Evolutionary conservation across 441 rosid genomes (phyloP).

Genomic region (Aleurites moluccanus): DNA sequence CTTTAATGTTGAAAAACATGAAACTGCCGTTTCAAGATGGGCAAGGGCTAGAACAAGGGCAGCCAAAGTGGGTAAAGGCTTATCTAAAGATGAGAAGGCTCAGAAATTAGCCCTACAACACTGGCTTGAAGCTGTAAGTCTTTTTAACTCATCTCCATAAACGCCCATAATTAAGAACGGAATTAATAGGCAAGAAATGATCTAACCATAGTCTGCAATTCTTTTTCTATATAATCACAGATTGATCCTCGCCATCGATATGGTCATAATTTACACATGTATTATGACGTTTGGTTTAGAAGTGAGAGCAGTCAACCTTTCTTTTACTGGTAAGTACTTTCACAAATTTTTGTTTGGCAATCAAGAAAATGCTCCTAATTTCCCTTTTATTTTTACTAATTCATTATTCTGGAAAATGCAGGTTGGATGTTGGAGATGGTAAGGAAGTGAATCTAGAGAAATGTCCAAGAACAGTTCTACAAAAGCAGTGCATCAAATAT

Average conservation of each 20-base stretch:
- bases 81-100: conserved; percentile 80
- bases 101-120: conserved; percentile 92
- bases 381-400: background rate
- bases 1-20: conserved; percentile 78
- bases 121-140: conserved; percentile 96
- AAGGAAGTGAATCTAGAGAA: conserved; percentile 75
- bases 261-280: conserved; percentile 87
- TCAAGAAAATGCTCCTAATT: background rate
- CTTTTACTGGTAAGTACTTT: conserved; percentile 75
- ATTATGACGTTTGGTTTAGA: conserved; percentile 78
- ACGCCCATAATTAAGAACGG: background rate
- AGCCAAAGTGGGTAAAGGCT: conserved; percentile 96
- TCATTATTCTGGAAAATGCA: conserved; percentile 29
- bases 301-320: conserved; percentile 85
- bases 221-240: conserved; percentile 33
- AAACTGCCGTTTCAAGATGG: conserved; percentile 91
- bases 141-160: background rate
- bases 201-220: background rate
- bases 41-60: conserved; percentile 91
- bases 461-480: conserved; percentile 67
- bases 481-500: conserved; percentile 85
- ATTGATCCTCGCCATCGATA: conserved; percentile 95
- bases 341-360: background rate
- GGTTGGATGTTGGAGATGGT: conserved; percentile 98
- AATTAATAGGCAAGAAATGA: background rate